Evolutionary conservation across 352 stramenopile genomes (phyloP), one percentile per base, ranked within the genome.

Genomic region (Phytophthora fragariaefolia): DNA sequence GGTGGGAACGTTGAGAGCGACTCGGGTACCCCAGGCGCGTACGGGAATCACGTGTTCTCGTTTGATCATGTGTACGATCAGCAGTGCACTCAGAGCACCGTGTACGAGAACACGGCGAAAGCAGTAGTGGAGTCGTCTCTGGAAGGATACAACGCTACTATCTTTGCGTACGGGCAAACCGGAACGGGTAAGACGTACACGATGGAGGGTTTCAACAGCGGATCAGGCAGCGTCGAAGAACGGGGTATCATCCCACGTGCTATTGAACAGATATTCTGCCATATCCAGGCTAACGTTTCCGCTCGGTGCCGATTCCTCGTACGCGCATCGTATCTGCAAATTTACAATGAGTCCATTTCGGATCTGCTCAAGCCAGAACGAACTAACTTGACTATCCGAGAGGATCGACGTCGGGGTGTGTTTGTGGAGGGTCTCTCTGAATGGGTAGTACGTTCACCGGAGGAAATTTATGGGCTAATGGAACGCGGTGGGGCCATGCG

Each of bases 231-330:
- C 20, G 75, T 93, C 63, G 73, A 99, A 84, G 80, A 92, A 82
- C 85, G 96, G 17, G 98, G 97, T 23, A 99, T 99, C 74, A 99
- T 99, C 72, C 97, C 97, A 4, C 92, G 97, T 12, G 95, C 96
- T 8, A 98, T 99, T 32, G 96, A 99, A 63, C 96, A 99, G 74
- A 96, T 98, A 40, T 98, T 98, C 60, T 74, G 77, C 38, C 91
- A 98, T 48, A 98, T 98, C 51, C 86, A 97, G 66, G 77, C 74
- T 3, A 90, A 97, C 66, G 83, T 93, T 45, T 95, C 84, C 32
- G 87, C 85, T 0, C 80, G 85, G 9, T 95, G 91, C 67, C 77
- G 91, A 3, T 98, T 98, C 59, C 80, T 98, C 23, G 93, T 98
- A 34, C 90, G 93, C 24, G 93, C 91, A 18, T 97, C 85, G 26